Base-by-base conservation (phyloP, 352 stramenopile species). In the Phytophthora parvispora region DNA sequence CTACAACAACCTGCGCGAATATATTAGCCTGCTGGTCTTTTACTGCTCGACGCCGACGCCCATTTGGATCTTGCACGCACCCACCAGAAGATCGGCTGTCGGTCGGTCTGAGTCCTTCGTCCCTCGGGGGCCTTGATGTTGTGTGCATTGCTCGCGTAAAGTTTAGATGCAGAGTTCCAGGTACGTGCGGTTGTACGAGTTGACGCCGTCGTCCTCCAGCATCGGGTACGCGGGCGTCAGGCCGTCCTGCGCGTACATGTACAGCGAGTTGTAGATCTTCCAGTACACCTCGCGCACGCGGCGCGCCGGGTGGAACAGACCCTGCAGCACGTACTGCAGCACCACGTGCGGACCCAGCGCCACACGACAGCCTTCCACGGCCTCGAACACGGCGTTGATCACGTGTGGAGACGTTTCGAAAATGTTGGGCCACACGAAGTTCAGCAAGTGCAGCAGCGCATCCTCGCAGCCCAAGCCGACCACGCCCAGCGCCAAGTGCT, bases 391-490 rank as follows among this genome's bases (percentile, higher is more conserved):
- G 6, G 98, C 98, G 72, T 99, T 98, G 70, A 99, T 99, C 49
- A 99, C 96, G 79, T 99, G 98, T 18, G 98, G 91, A 64, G 97
- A 98, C 57, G 98, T 98, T 80, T 99, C 98, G 71, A 99, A 99
- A 69, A 99, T 98, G 81, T 99, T 99, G 20, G 98, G 98, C 97
- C 97, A 99, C n/a, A 99, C 97, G 74, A 97, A 99, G 78, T 99
- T 99, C 6, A 99, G 84, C 56, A 99, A 74, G 80, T 99, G 98
- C 63, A 98, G 67, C 42, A 99, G 78, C 18, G 97, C 98, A 78
- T 99, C 98, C 83, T 99, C 98, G 70, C 98, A 99, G 18, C 98
- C 97, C 42, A 99, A 86, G 24, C 97, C 97, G 18, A 93, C 85
- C 40, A 99, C 98, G 38, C 98, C 98, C 32, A 99, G 81, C 10